Conservation (phyloP, 1,284 basidiomycete genomes). For the Microbotryum silenes-acaulis region DNA sequence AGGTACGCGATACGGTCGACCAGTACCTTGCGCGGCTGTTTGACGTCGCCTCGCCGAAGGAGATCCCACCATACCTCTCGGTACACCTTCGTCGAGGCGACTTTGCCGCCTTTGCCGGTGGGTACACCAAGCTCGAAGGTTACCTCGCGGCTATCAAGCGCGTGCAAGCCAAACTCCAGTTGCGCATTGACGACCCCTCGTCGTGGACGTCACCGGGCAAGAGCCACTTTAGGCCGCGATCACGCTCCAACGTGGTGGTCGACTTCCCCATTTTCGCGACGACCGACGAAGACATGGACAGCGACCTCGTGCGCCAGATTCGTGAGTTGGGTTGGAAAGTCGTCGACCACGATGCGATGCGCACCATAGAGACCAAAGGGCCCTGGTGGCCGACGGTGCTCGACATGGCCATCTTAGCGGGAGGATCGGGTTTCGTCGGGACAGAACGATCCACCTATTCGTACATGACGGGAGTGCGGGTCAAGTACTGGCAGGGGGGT, state of each 20-base stretch:
- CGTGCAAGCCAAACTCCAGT: slow-evolving; percentile 8
- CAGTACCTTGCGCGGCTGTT: slow-evolving; percentile 20
- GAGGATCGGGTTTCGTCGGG: slow-evolving; percentile 22
- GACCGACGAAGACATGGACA: slow-evolving; percentile 25
- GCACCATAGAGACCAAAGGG: slow-evolving; percentile 16
- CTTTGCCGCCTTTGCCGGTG: slow-evolving; percentile 22
- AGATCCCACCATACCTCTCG: slow-evolving; percentile 28
- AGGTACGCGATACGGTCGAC: slow-evolving; percentile 12
- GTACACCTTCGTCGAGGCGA: slow-evolving; percentile 30
- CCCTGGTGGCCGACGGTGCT: slow-evolving; percentile 28
- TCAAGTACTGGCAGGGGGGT: slow-evolving; percentile 22
- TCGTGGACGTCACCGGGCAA: slow-evolving; percentile 14
- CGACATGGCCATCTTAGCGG: slow-evolving; percentile 21
- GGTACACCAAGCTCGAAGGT: slow-evolving; percentile 23
- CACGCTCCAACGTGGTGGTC: neutral
- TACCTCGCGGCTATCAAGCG: slow-evolving; percentile 17
- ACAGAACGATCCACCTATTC: slow-evolving; percentile 25
- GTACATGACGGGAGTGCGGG: slow-evolving; percentile 25
- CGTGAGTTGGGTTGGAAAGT: slow-evolving; percentile 25
- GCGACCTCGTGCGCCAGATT: slow-evolving; percentile 18
- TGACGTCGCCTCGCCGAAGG: neutral
- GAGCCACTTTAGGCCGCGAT: neutral
- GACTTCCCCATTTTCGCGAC: slow-evolving; percentile 25
- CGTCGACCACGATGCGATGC: slow-evolving; percentile 21
- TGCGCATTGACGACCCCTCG: slow-evolving; percentile 13